Percentiles rank a stretch among this genome's conserved stretches.
These are phyloP conservation scores for Geotrichum armillariae DNA, from an alignment of 1,139 yeast genomes.

Conservation along the genomic window DNA sequence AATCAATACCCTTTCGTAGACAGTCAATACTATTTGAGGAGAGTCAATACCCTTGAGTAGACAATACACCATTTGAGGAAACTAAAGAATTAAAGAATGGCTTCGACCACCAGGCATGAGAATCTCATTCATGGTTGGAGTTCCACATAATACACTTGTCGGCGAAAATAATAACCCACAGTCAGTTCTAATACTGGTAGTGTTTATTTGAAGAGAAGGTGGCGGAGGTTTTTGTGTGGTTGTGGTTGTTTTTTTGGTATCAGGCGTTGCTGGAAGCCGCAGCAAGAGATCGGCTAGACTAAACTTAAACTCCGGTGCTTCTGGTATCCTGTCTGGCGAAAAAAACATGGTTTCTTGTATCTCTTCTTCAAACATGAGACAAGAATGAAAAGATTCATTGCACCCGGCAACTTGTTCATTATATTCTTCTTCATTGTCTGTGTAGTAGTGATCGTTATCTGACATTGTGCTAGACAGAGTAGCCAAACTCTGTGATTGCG, in stretches of 20 bases:
- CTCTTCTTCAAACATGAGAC: slow-evolving; percentile 1
- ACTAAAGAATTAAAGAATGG: neutral
- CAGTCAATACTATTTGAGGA: too few relatives aligned
- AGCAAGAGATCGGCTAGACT: neutral
- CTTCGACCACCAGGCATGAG: neutral
- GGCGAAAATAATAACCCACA: slow-evolving; percentile 2
- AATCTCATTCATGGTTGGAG: neutral
- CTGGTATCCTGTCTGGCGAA: neutral
- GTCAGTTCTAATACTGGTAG: too few relatives aligned
- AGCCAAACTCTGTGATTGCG: neutral
- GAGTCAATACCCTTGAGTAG: too few relatives aligned
- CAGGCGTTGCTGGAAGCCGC: neutral
- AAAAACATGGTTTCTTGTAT: neutral
- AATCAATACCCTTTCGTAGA: too few relatives aligned
- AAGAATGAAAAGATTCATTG: neutral
- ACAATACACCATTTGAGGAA: too few relatives aligned
- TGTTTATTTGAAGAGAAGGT: too few relatives aligned
- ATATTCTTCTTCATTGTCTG: neutral
- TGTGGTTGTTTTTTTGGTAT: neutral
- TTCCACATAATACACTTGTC: neutral
- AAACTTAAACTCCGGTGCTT: neutral
- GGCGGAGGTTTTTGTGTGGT: too few relatives aligned
- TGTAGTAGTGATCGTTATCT: neutral
- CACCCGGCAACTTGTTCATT: neutral
- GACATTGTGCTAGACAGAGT: neutral